phyloP scores from a whole-genome alignment of 176 grass and related monocot genomes.

The Secale cereale region DNA sequence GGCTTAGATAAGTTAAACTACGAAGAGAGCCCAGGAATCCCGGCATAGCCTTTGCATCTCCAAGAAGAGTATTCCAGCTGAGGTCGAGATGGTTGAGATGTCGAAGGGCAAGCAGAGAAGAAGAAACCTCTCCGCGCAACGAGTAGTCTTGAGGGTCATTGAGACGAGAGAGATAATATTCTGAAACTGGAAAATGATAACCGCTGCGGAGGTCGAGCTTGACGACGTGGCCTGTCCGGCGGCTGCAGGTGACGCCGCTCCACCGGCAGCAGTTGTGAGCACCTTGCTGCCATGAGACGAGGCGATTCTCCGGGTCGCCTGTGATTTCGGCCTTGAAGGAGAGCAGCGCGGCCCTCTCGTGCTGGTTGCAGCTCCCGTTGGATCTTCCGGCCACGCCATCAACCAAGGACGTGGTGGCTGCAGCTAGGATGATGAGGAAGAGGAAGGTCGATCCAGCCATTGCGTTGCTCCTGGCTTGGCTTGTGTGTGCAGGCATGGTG shows the following conservation, averaged over 20 bases:
- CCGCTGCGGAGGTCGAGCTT: background rate
- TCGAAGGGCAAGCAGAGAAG: background rate
- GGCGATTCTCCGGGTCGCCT: background rate
- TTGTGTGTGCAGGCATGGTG: no score
- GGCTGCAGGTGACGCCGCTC: slow-evolving; percentile 22
- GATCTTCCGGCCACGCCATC: background rate
- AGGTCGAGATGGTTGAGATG: no score
- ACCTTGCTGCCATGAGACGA: background rate
- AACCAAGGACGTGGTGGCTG: background rate
- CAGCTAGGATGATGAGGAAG: background rate
- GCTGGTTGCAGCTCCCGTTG: background rate
- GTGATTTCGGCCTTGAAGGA: slow-evolving; percentile 17
- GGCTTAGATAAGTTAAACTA: no score
- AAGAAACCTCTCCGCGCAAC: background rate
- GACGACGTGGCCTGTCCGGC: background rate
- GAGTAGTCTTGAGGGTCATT: background rate
- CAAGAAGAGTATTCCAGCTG: no score
- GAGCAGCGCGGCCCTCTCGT: slow-evolving; percentile 23
- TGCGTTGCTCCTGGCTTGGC: no score
- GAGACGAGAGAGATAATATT: background rate
- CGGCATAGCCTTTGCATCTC: no score
- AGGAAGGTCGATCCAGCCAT: background rate
- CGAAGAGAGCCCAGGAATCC: no score
- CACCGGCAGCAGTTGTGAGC: background rate
- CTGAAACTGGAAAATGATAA: background rate